Conservation (phyloP, 2,329 filamentous ascomycete genomes). For the Trichocomaceae sp. region DNA sequence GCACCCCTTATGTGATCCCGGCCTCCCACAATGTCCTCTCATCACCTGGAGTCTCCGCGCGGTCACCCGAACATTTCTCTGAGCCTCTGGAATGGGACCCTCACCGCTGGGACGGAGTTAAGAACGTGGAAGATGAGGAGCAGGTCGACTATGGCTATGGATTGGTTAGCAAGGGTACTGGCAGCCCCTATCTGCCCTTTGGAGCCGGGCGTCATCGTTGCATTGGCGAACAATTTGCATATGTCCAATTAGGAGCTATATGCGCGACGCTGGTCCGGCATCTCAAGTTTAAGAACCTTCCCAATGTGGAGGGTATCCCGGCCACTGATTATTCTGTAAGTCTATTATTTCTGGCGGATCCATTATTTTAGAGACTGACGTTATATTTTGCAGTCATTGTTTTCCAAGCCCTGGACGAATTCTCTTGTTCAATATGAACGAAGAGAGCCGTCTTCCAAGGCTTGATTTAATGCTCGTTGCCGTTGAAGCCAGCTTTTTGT, state of each 20-base stretch:
- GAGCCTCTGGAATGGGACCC: constrained; percentile 56
- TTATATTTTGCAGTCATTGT: constrained; percentile 46
- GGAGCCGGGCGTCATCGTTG: constrained; percentile 67
- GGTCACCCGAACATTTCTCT: constrained; percentile 55
- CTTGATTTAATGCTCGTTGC: not conserved
- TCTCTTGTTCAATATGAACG: constrained; percentile 68
- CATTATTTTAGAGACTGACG: constrained; percentile 5
- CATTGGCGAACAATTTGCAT: constrained; percentile 71
- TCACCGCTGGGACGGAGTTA: constrained; percentile 51
- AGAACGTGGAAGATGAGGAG: constrained; percentile 43
- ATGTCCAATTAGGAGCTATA: constrained; percentile 61
- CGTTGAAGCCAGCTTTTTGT: not conserved
- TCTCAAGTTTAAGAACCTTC: constrained; percentile 53
- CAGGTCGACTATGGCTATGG: constrained; percentile 58
- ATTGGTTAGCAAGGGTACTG: constrained; percentile 53
- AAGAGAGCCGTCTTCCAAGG: constrained; percentile 23
- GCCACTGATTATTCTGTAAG: constrained; percentile 58
- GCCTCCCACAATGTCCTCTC: constrained; percentile 71
- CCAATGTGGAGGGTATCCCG: constrained; percentile 52
- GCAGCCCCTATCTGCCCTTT: constrained; percentile 62
- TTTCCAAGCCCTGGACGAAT: constrained; percentile 65
- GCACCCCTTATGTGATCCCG: constrained; percentile 63
- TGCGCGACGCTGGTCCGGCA: constrained; percentile 56
- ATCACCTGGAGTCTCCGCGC: constrained; percentile 63
- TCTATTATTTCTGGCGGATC: not conserved